Evolutionary conservation across 1,284 basidiomycete species (phyloP).

Genomic region (Agaricales sp.): DNA sequence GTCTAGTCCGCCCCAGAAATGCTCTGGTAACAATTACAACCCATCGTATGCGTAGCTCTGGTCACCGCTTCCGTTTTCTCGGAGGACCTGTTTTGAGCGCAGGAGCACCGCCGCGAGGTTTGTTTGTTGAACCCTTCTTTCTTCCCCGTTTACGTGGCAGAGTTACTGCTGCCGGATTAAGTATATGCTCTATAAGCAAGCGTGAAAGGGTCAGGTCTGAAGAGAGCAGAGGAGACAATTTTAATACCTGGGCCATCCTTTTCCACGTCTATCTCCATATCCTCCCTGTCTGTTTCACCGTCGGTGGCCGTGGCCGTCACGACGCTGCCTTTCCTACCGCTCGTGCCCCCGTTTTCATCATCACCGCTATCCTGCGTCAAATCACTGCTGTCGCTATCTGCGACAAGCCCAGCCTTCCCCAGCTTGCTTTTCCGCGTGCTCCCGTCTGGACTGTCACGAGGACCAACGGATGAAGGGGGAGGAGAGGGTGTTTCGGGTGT

Average conservation of each 20-base stretch:
- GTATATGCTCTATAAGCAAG: neutral
- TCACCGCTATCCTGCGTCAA: slow-evolving; percentile 72
- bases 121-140: neutral
- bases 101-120: neutral
- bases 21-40: too few species aligned
- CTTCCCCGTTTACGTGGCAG: neutral
- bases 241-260: slow-evolving; percentile 42
- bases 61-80: neutral
- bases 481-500: slow-evolving; percentile 46
- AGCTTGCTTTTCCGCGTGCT: slow-evolving; percentile 29
- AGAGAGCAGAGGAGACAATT: slow-evolving; percentile 1
- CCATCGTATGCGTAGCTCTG: too few species aligned
- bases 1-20: too few species aligned
- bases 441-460: slow-evolving; percentile 14
- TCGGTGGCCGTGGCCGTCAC: slow-evolving; percentile 59
- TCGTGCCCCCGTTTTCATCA: slow-evolving; percentile 32
- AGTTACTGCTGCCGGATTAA: neutral
- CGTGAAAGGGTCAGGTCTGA: neutral
- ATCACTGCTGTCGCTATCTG: slow-evolving; percentile 72
- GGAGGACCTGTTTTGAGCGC: neutral
- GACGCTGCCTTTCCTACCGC: slow-evolving; percentile 48
- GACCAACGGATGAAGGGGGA: slow-evolving; percentile 38
- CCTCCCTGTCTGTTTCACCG: slow-evolving; percentile 44
- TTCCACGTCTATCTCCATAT: slow-evolving; percentile 45
- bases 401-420: slow-evolving; percentile 58